Conservation (phyloP, 2,329 filamentous ascomycete genomes). For the Kalmusia sp. region DNA sequence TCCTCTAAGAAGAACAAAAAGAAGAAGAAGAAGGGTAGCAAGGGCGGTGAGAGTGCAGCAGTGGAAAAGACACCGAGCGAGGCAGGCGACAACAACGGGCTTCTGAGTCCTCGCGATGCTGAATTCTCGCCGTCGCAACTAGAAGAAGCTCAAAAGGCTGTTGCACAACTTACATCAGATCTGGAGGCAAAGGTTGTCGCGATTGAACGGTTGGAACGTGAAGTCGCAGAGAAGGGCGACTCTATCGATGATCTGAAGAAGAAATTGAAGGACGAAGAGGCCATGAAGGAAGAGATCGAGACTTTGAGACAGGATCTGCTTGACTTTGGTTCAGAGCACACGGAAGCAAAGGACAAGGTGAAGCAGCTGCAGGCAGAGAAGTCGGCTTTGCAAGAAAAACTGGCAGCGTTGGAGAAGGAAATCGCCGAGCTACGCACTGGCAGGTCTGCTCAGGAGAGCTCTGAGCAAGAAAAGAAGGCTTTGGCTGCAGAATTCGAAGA, state of each 20-base stretch:
- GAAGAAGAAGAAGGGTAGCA: constrained; percentile 83
- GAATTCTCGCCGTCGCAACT: constrained; percentile 52
- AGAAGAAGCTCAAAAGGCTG: constrained; percentile 37
- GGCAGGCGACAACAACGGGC: constrained; percentile 42
- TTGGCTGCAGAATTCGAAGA: constrained; percentile 72
- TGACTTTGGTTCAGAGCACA: constrained; percentile 80
- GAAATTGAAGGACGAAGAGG: constrained; percentile 77
- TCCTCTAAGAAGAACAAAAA: constrained; percentile 75
- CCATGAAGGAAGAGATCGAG: constrained; percentile 84
- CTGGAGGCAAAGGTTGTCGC: constrained; percentile 42
- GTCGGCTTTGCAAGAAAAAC: constrained; percentile 66
- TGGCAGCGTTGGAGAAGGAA: constrained; percentile 75
- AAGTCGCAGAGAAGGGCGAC: constrained; percentile 64
- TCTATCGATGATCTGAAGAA: constrained; percentile 75
- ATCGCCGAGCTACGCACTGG: constrained; percentile 63
- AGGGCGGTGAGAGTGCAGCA: constrained; percentile 46
- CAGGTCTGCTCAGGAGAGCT: constrained; percentile 55
- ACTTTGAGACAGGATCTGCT: constrained; percentile 80
- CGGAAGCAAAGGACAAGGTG: constrained; percentile 78
- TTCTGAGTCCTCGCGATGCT: constrained; percentile 41
- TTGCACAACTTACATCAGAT: constrained; percentile 41
- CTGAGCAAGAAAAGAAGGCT: constrained; percentile 61
- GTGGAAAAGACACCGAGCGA: constrained; percentile 48
- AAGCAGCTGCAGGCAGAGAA: constrained; percentile 76
- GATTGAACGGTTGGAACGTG: constrained; percentile 40